Percentiles rank a stretch among this genome's conserved stretches.
phyloP scores from a whole-genome alignment of 345 rosid species.

The Balakata baccata region DNA sequence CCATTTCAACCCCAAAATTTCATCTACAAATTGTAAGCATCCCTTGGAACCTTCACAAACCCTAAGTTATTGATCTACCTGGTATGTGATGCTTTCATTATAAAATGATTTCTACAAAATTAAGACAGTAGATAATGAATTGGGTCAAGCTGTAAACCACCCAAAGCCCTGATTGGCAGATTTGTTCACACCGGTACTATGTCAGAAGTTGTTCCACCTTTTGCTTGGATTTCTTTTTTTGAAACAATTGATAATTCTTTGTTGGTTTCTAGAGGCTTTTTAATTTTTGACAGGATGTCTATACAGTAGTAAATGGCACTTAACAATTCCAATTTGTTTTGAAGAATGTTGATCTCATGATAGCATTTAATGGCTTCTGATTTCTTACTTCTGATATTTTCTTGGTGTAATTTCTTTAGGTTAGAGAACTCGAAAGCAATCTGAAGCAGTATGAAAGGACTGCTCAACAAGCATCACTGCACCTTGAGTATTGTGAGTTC shows the following conservation, averaged over 20 bases:
- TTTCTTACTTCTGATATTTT: slow-evolving; percentile 10
- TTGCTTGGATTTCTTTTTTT: not conserved
- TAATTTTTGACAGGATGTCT: not conserved
- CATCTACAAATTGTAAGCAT: not conserved
- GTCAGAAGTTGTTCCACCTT: not conserved
- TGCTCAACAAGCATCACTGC: slow-evolving; percentile 56
- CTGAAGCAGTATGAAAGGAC: slow-evolving; percentile 67
- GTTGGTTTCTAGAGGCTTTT: not conserved
- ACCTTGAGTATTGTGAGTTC: slow-evolving; percentile 56
- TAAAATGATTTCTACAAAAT: too few relatives aligned
- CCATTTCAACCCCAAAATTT: not conserved
- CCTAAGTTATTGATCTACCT: not conserved
- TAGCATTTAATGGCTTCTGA: not conserved
- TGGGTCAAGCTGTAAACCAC: too few relatives aligned
- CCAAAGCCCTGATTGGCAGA: too few relatives aligned
- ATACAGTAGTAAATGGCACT: not conserved
- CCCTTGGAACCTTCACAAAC: not conserved
- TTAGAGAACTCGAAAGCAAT: slow-evolving; percentile 60
- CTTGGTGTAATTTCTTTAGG: slow-evolving; percentile 36
- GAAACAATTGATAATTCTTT: not conserved
- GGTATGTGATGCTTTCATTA: not conserved
- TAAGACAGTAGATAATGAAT: too few relatives aligned
- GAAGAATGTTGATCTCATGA: not conserved
- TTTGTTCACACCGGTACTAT: too few relatives aligned
- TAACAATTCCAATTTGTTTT: not conserved